These are phyloP conservation scores for Sphagnum fallax DNA, from an alignment of 228 moss, liverwort and hornwort species.

Conservation along the genomic window DNA sequence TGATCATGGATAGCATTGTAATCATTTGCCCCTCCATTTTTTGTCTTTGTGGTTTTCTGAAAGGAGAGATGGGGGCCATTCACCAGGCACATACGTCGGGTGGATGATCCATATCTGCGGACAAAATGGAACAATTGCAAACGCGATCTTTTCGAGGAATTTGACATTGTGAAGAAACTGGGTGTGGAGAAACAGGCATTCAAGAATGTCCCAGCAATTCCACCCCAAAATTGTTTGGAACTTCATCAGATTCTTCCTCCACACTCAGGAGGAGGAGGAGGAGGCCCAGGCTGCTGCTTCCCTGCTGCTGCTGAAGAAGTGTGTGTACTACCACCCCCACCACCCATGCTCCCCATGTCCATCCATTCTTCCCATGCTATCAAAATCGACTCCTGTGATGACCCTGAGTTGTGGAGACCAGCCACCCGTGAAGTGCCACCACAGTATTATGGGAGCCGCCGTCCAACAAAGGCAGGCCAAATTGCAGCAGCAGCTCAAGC, in stretches of 20 bases:
- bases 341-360: not conserved
- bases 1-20: slow-evolving; percentile 11
- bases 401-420: slow-evolving; percentile 64
- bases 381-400: slow-evolving; percentile 24
- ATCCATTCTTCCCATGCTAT: slow-evolving; percentile 10
- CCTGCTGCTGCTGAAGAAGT: slow-evolving; percentile 17
- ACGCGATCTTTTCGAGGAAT: slow-evolving; percentile 48
- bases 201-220: slow-evolving; percentile 41
- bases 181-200: slow-evolving; percentile 55
- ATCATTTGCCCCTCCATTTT: slow-evolving; percentile 1
- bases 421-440: slow-evolving; percentile 43
- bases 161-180: slow-evolving; percentile 52
- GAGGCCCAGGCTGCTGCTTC: slow-evolving; percentile 15
- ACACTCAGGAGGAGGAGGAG: slow-evolving; percentile 1
- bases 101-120: slow-evolving; percentile 44
- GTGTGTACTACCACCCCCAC: slow-evolving; percentile 3
- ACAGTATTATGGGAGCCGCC: slow-evolving; percentile 61
- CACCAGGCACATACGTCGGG: slow-evolving; percentile 41
- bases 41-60: not conserved
- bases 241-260: slow-evolving; percentile 33
- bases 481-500: slow-evolving; percentile 55
- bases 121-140: slow-evolving; percentile 51
- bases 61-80: not conserved
- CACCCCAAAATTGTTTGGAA: slow-evolving; percentile 6
- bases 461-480: slow-evolving; percentile 51